Evolutionary conservation across 306 rosid species (phyloP), one percentile per base, ranked within the genome.

Genomic region (Begonia loranthoides): DNA sequence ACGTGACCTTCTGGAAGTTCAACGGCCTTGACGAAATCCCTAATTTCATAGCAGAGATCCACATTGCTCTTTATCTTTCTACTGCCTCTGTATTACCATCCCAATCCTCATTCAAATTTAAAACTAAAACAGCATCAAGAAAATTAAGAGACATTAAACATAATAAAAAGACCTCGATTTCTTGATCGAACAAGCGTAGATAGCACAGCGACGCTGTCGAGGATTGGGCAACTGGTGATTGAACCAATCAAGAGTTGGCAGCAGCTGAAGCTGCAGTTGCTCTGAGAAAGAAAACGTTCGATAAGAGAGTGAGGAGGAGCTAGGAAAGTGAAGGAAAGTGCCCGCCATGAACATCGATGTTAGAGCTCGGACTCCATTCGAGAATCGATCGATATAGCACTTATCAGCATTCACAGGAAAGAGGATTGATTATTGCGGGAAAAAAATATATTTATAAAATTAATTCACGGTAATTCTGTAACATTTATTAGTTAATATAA

Each of bases 41-140:
- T 68, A 11, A 90, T 77, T 1, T 90, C 97, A 36, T 55, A 55
- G 65, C 85, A 68, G 58, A 90, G 82, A 74, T 90, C 95, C 46
- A 52, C 90, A 57, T 85, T 78, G 63, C 67, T 78, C 77, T 89
- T 89, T 5, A 58, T 55, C 65, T 75, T 77, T 49, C 84, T 76
- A 28, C 63, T 70, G 54, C 51, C 67, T 66, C 89, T 77, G 67
- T 65, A 68, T 13, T 53, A 49, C n/a, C 16, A 38, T 15, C 51
- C 44, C 38, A 57, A 11, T 65, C 15, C 10, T 43, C 9, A 3
- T 22, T 9, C 46, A 14, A 49, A 48, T 3, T 6, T 17, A 49
- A 51, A 5, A 47, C 24, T 13, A 51, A 33, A 41, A 34, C 49
- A 48, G 58, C 12, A 49, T 7, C 24, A 17, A 24, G 34, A 24